Base-by-base conservation (phyloP, 345 rosid genomes). In the Camelina laxa region DNA sequence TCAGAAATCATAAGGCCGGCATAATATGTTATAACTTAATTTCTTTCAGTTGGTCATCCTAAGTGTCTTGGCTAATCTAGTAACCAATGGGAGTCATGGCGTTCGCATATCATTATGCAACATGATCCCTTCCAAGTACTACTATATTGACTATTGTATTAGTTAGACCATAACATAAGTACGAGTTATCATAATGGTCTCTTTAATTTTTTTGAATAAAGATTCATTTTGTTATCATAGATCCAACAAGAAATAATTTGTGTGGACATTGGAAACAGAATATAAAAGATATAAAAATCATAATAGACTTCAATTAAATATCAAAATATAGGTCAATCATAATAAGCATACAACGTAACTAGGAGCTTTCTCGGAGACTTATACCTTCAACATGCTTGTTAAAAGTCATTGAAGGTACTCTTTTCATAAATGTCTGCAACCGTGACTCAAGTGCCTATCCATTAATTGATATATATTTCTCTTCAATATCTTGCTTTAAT, bases 301-400 rank as follows among this genome's bases (percentile, higher is more conserved):
- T 42, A 22, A 7, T 7, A 42, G 4, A 42, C 36, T 14, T 38
- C 45, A 35, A 5, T 2, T 59, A 59, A 59, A 4, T 59, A 45
- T 39, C 66, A 60, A 60, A n/a, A 61, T 61, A 13, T 66, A 61
- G 6, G 66, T 12, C 21, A 41, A 41, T 44, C 17, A 24, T n/a
- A n/a, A n/a, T n/a, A 42, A 63, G 1, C 36, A 63, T 0, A 42
- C 22, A 22, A 24, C 51, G 9, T 21, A 24, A 7, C 8, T 4
- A 15, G 2, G 11, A 63, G 4, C 48, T 19, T 5, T 63, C 22
- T 0, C 15, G 22, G 24, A 44, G 54, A 63, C 69, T 4, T 9
- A 47, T 47, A 47, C 42, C 27, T 47, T 47, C 41, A 64, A 15
- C 41, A 69, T 69, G 36, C 44, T 27, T 69, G 7, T 7, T 12